Base-by-base conservation (phyloP, 495 filamentous ascomycete species). In the Aspergillus hancockii region DNA sequence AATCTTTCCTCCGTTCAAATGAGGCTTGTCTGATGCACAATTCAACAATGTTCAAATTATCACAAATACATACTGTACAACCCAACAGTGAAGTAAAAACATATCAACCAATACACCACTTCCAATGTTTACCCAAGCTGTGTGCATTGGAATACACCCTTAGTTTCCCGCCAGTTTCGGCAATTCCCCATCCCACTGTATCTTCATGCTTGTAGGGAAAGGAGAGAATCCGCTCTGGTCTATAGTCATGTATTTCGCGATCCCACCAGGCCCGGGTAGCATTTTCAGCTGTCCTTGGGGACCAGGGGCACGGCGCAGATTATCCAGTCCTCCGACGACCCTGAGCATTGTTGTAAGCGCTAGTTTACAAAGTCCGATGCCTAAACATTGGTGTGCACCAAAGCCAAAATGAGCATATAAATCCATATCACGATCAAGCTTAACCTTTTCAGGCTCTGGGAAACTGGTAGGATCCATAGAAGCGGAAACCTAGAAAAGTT, bases 241-340 rank as follows among this genome's bases (percentile, higher is more conserved):
- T 54, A 87, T 82, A 43, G 82, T 81, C 81, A 93, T 82, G 56
- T 92, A 93, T 54, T 84, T 75, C 14, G 82, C 81, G 54, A 82
- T 80, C 0, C 82, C 87, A 16, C 79, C 83, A 1, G 77, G 73
- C 9, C 75, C 78, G 0, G 73, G 63, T 5, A 91, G 71, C 67
- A 79, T 86, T 75, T 91, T 92, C 56, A 92, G 67, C 56, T 85
- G 72, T 1, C 90, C 90, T 72, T 89, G 84, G 6, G 78, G 71
- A 0, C 90, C 90, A 0, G 83, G 77, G 0, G 85, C 85, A 49
- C 86, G 82, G 10, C 86, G 79, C 12, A 93, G 65, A 13, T 81
- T 81, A 52, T 83, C 74, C 57, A 85, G 56, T 32, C 76, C 72
- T 22, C 80, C 80, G 25, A 84, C 68, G 7, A 79, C 74, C 61